Base-by-base conservation (phyloP, 805 yeast species). In the Myxozyma geophila region DNA sequence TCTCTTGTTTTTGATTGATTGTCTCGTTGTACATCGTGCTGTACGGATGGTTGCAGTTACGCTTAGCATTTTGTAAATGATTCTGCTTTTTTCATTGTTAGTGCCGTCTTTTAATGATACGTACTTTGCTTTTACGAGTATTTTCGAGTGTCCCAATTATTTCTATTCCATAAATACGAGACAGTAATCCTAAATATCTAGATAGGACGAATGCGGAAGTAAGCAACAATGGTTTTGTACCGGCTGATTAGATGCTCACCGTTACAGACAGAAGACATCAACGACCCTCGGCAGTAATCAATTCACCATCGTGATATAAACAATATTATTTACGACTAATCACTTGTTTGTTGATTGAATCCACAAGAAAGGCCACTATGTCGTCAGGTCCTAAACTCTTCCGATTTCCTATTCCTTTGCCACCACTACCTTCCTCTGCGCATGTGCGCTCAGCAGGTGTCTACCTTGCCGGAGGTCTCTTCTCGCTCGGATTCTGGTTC, bases 401-500 rank as follows among this genome's bases (percentile, higher is more conserved):
- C 55, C 68, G 69, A 12, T 61, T 64, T 46, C 70, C 66, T n/a
- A 62, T 66, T 33, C 69, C 66, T 12, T 41, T 66, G 10, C 66
- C 66, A 10, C 35, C 56, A 6, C 60, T 59, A 44, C 70, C 70
- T 13, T 59, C 66, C 36, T 59, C 62, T 8, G 68, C 63, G 37
- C 62, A 62, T 35, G 67, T 61, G 19, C 63, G 75, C 41, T 59
- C 74, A 4, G 67, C 65, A 1, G 74, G 75, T 17, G 73, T 73
- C 21, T 73, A 70, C 58, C 54, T 74, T n/a, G 67, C 79, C 51
- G 80, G 80, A 13, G 78, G 75, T 7, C 72, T 79, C 63, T 93
- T 89, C 70, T 89, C 97, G 46, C 75, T 88, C 59, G 98, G 97
- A 7, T 87, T 93, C 74, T 93, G 97, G 96, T 79, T 87, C 21